Evolutionary conservation across 495 filamentous ascomycete genomes (phyloP).

Genomic region (Neurospora sp.): DNA sequence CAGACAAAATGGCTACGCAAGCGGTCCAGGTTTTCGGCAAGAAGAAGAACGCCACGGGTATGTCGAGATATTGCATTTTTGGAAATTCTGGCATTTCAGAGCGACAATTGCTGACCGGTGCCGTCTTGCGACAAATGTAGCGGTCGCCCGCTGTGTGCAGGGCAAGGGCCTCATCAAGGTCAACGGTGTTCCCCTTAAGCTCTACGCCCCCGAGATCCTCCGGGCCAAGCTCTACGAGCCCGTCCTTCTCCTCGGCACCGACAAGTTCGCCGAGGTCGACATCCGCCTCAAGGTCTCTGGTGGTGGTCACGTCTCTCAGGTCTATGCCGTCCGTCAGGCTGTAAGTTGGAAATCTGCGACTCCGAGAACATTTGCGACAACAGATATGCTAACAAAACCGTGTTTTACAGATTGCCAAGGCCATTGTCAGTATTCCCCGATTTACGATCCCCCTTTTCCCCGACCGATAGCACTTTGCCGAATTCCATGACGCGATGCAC

Average conservation of each 20-base stretch:
- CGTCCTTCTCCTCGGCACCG: conserved; percentile 85
- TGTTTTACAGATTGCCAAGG: conserved; percentile 61
- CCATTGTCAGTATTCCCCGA: conserved; percentile 21
- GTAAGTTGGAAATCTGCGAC: conserved; percentile 11
- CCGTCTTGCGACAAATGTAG: conserved; percentile 9
- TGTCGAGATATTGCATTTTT: conserved; percentile 5
- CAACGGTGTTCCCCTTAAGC: conserved; percentile 89
- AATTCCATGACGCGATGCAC: neutral
- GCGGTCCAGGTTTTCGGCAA: conserved; percentile 31
- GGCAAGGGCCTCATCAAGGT: conserved; percentile 83
- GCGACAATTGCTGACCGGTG: conserved; percentile 2
- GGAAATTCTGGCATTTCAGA: neutral
- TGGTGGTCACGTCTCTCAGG: conserved; percentile 94
- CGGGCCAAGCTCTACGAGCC: conserved; percentile 98
- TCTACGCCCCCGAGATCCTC: conserved; percentile 92
- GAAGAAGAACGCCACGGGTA: conserved; percentile 35
- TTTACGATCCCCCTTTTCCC: neutral
- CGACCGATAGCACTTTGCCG: neutral
- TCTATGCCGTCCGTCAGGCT: conserved; percentile 98
- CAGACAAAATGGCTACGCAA: conserved; percentile 26
- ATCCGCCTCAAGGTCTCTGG: conserved; percentile 94
- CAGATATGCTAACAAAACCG: conserved; percentile 7
- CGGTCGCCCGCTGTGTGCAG: conserved; percentile 25
- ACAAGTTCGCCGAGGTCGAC: conserved; percentile 81
- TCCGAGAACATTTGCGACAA: neutral